Conservation (phyloP, 2,329 filamentous ascomycete genomes). For the Ophiostoma piceae region DNA sequence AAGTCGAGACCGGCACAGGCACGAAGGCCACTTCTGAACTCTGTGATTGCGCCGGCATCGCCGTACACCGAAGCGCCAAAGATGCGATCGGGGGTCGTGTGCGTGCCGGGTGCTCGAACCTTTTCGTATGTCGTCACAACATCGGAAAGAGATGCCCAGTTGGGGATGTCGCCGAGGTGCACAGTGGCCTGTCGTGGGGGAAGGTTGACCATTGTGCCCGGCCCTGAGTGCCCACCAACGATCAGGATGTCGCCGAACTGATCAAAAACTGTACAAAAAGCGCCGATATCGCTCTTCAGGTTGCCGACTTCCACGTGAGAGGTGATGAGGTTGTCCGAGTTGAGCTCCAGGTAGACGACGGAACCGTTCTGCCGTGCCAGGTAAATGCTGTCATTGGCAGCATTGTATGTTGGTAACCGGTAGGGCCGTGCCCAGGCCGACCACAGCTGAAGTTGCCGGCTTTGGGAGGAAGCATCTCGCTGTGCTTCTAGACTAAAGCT, state of each 20-base stretch:
- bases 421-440: constrained; percentile 77
- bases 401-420: constrained; percentile 57
- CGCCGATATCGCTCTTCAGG: constrained; percentile 58
- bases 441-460: constrained; percentile 58
- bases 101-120: constrained; percentile 42
- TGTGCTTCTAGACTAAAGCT: constrained; percentile 40
- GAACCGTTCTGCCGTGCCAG: constrained; percentile 82
- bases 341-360: constrained; percentile 67
- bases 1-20: constrained; percentile 59
- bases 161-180: constrained; percentile 57
- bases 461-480: constrained; percentile 45
- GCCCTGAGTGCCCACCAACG: constrained; percentile 70
- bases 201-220: constrained; percentile 63
- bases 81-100: constrained; percentile 53
- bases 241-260: constrained; percentile 71
- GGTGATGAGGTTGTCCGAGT: constrained; percentile 51
- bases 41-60: constrained; percentile 57
- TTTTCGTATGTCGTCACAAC: constrained; percentile 44
- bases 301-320: constrained; percentile 26
- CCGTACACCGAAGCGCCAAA: constrained; percentile 65
- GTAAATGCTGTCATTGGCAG: constrained; percentile 72
- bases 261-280: constrained; percentile 68
- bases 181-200: constrained; percentile 42
- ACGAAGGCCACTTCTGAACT: constrained; percentile 64
- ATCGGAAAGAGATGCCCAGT: constrained; percentile 58